These are phyloP conservation scores for Suhomyces pyralidae DNA, from an alignment of 805 yeast species.

Conservation along the genomic window DNA sequence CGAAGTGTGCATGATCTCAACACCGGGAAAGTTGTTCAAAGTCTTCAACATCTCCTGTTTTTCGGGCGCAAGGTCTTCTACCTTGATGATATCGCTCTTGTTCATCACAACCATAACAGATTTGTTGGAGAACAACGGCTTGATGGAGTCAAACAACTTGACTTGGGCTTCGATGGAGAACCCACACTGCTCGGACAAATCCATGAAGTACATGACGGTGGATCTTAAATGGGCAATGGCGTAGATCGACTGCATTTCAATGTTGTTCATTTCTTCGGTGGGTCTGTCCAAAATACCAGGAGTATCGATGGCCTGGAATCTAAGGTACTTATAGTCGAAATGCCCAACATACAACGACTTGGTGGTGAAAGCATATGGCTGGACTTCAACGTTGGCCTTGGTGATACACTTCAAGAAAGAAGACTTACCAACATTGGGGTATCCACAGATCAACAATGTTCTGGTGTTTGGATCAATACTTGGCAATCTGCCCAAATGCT, in stretches of 20 bases:
- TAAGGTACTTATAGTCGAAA: conserved; percentile 93
- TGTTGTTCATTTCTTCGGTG: conserved; percentile 98
- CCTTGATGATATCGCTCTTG: conserved; percentile 85
- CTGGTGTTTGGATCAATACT: conserved; percentile 98
- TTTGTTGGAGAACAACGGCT: conserved; percentile 95
- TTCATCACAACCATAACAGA: conserved; percentile 93
- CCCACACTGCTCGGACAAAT: conserved; percentile 98
- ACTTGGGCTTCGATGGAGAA: conserved; percentile 97
- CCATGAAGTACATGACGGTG: conserved; percentile 96
- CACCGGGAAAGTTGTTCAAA: conserved; percentile 66
- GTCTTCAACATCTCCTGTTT: conserved; percentile 69
- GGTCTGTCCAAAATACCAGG: conserved; percentile 99
- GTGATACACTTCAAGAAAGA: conserved; percentile 91
- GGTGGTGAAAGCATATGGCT: conserved; percentile 98
- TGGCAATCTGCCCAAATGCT: conserved; percentile 97
- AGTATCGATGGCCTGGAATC: conserved; percentile 98
- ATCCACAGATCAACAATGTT: conserved; percentile 95
- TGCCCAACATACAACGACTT: conserved; percentile 97
- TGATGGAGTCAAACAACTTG: conserved; percentile 92
- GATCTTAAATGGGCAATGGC: conserved; percentile 98
- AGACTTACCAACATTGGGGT: conserved; percentile 98
- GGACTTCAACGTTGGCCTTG: conserved; percentile 98
- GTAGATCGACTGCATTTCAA: conserved; percentile 98
- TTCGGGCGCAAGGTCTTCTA: conserved; percentile 77
- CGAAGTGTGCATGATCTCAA: conserved; percentile 89